Conservation (phyloP, 2,329 filamentous ascomycete species). For the Alternaria dauci region DNA sequence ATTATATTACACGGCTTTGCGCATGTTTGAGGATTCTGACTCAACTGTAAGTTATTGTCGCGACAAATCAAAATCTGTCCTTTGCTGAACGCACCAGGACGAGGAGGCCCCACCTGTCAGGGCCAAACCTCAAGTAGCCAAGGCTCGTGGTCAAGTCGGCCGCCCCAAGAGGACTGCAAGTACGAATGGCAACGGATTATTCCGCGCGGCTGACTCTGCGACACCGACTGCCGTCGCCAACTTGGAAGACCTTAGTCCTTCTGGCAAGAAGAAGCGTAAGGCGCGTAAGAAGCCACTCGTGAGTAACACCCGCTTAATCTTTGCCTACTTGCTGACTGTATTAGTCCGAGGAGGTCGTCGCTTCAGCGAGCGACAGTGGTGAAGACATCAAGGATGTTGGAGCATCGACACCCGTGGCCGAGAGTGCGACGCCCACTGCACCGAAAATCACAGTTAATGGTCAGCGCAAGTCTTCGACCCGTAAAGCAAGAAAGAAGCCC, state of each 20-base stretch:
- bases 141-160: slow-evolving; percentile 30
- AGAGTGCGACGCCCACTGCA: slow-evolving; percentile 22
- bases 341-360: slow-evolving; percentile 44
- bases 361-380: slow-evolving; percentile 36
- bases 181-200: slow-evolving; percentile 35
- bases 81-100: slow-evolving; percentile 38
- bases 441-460: slow-evolving; percentile 28
- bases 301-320: slow-evolving; percentile 4
- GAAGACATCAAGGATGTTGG: slow-evolving; percentile 30
- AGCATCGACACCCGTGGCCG: slow-evolving; percentile 7
- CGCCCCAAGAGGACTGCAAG: slow-evolving; percentile 38
- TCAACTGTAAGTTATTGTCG: slow-evolving; percentile 37
- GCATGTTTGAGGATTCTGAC: slow-evolving; percentile 40
- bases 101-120: slow-evolving; percentile 29
- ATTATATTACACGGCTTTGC: slow-evolving; percentile 41
- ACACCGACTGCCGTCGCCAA: slow-evolving; percentile 26
- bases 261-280: slow-evolving; percentile 42
- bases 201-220: slow-evolving; percentile 25
- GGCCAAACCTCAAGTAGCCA: slow-evolving; percentile 28
- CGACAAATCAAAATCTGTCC: not conserved
- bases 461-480: slow-evolving; percentile 35
- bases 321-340: slow-evolving; percentile 19
- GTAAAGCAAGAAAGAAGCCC: slow-evolving; percentile 42
- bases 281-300: slow-evolving; percentile 42
- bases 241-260: slow-evolving; percentile 29